A percentile compares a stretch with the other conserved stretches of the same genome.
These are phyloP conservation scores for Talaromyces wortmannii DNA, from an alignment of 495 filamentous ascomycete genomes.

Conservation along the genomic window DNA sequence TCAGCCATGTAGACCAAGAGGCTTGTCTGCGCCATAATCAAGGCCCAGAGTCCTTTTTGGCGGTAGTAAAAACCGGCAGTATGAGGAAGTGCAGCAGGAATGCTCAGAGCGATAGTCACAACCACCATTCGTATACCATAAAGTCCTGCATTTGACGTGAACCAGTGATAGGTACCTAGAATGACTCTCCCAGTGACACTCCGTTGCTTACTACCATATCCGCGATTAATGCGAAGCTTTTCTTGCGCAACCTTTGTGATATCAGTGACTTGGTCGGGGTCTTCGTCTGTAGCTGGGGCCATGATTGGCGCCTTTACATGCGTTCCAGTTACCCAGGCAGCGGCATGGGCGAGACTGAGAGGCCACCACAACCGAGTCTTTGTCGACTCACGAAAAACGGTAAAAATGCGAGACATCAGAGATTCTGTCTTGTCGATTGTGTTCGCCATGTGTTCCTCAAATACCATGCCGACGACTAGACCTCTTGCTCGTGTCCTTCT, in stretches of 20 bases:
- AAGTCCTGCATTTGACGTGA: conserved; percentile 21
- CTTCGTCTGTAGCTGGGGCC: conserved; percentile 1
- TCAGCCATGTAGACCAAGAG: conserved; percentile 38
- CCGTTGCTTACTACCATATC: conserved; percentile 9
- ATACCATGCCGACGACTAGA: conserved; percentile 20
- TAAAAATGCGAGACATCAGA: conserved; percentile 6
- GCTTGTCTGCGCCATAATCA: conserved; percentile 40
- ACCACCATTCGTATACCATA: conserved; percentile 31
- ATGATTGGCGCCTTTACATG: conserved; percentile 9
- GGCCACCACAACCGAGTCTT: conserved; percentile 10
- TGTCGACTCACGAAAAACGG: conserved; percentile 6
- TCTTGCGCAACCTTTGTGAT: conserved; percentile 12
- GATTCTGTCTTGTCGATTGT: conserved; percentile 10
- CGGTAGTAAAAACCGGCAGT: conserved; percentile 38
- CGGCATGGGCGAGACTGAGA: conserved; percentile 7
- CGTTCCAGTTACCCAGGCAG: conserved; percentile 9
- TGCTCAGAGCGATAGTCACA: conserved; percentile 32
- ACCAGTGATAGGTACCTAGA: conserved; percentile 17
- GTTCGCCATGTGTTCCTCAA: conserved; percentile 21
- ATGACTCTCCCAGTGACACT: conserved; percentile 9
- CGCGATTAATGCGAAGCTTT: conserved; percentile 12
- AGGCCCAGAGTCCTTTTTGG: conserved; percentile 37
- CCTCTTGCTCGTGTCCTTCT: conserved; percentile 10
- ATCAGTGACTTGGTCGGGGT: conserved; percentile 12
- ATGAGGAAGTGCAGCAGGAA: conserved; percentile 28